Evolutionary conservation across 139 green algal species (phyloP).

Genomic region (Eudorina sp.): DNA sequence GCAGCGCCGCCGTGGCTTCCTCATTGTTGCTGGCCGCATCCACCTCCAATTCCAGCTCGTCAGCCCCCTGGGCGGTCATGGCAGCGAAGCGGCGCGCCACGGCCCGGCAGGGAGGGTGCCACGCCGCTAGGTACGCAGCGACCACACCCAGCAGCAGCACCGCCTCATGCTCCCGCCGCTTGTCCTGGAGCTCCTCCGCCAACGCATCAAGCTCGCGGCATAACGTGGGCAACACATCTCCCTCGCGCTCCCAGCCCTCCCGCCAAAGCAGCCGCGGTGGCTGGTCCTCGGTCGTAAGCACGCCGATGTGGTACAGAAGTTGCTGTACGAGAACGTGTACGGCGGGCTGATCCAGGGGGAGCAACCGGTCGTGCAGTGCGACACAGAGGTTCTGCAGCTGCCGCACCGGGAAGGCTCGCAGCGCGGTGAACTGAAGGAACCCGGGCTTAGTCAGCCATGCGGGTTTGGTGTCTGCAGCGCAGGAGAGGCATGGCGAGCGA

Average conservation of each 20-base stretch:
- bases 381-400: slow-evolving; percentile 47
- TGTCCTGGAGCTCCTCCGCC: slow-evolving; percentile 55
- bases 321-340: slow-evolving; percentile 61
- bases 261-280: background rate
- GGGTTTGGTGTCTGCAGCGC: slow-evolving; percentile 44
- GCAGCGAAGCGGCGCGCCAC: slow-evolving; percentile 61
- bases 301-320: slow-evolving; percentile 55
- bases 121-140: slow-evolving; percentile 58
- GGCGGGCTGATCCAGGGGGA: slow-evolving; percentile 50
- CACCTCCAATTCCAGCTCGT: slow-evolving; percentile 2
- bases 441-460: slow-evolving; percentile 53
- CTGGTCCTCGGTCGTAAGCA: background rate
- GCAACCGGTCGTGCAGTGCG: slow-evolving; percentile 39
- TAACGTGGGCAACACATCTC: slow-evolving; percentile 47
- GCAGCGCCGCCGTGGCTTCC: slow-evolving; percentile 22
- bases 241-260: background rate
- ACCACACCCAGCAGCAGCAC: slow-evolving; percentile 65
- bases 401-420: slow-evolving; percentile 57
- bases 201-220: slow-evolving; percentile 31
- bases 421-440: slow-evolving; percentile 43
- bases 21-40: background rate
- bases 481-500: background rate
- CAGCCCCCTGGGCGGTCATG: slow-evolving; percentile 54
- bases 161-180: slow-evolving; percentile 50
- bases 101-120: background rate